These are phyloP conservation scores for Daldinia childiae DNA, from an alignment of 495 filamentous ascomycete genomes.

Conservation along the genomic window DNA sequence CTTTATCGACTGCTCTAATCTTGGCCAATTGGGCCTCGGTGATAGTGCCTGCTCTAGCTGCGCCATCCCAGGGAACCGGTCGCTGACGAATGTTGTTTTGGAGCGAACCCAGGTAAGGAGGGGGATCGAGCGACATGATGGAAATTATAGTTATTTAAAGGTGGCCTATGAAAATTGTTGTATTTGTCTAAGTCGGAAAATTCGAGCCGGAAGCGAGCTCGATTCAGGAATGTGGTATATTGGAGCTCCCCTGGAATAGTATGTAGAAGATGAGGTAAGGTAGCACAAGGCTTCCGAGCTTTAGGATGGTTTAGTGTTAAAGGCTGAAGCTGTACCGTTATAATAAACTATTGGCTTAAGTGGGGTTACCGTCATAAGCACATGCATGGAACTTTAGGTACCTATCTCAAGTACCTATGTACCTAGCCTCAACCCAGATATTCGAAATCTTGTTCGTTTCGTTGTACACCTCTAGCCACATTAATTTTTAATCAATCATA, in stretches of 20 bases:
- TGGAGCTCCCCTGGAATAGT: slow-evolving; percentile 5
- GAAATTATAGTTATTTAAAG: background rate
- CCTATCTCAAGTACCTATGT: no score
- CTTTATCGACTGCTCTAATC: slow-evolving; percentile 98
- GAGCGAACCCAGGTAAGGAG: slow-evolving; percentile 86
- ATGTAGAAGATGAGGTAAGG: slow-evolving; percentile 13
- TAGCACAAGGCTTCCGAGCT: slow-evolving; percentile 25
- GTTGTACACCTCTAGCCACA: no score
- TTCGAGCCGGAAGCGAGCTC: slow-evolving; percentile 22
- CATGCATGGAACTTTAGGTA: slow-evolving; percentile 8
- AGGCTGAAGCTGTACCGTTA: slow-evolving; percentile 25
- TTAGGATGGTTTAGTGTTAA: slow-evolving; percentile 1
- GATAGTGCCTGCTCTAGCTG: slow-evolving; percentile 91
- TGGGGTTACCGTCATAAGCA: slow-evolving; percentile 40
- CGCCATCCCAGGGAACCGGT: slow-evolving; percentile 98
- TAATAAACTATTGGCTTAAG: slow-evolving; percentile 29
- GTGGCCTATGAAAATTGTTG: slow-evolving; percentile 5
- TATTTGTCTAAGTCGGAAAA: background rate
- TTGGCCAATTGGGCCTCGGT: slow-evolving; percentile 93
- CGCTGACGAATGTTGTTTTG: slow-evolving; percentile 94
- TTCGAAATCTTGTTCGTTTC: no score
- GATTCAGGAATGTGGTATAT: slow-evolving; percentile 8
- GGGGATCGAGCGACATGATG: slow-evolving; percentile 87
- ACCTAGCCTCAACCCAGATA: no score
- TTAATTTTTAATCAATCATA: no score